Percentiles rank a stretch among this genome's conserved stretches.
Conservation (phyloP, 2,329 filamentous ascomycete genomes). For the Fusarium compactum region DNA sequence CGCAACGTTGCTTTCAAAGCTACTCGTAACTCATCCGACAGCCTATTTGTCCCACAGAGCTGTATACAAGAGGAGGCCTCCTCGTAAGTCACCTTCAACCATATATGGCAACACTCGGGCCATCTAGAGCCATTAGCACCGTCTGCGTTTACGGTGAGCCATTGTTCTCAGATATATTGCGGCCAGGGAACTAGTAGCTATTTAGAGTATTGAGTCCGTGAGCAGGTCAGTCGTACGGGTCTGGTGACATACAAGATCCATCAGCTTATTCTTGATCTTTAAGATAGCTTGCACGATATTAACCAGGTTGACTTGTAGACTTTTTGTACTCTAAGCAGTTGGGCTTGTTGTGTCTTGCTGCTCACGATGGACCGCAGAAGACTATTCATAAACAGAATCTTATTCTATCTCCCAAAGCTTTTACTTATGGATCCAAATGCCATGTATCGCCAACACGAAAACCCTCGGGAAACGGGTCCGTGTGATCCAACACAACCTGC, state of each 20-base stretch:
- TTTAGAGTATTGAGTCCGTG: background rate
- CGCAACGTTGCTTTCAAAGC: too few species aligned
- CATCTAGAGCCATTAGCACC: background rate
- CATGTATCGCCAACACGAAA: background rate
- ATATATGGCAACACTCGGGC: background rate
- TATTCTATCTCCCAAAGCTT: too few species aligned
- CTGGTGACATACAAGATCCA: background rate
- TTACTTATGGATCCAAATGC: background rate
- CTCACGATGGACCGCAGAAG: too few species aligned
- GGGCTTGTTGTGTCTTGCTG: too few species aligned
- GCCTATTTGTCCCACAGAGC: background rate
- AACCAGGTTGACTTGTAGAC: too few species aligned
- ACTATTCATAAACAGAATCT: too few species aligned
- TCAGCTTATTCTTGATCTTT: too few species aligned
- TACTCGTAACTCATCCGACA: too few species aligned
- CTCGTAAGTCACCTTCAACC: background rate
- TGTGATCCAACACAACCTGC: background rate
- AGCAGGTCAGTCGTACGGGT: fast-evolving
- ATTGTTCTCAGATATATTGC: background rate
- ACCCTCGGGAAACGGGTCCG: background rate
- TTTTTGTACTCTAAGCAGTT: too few species aligned
- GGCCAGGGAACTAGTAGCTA: background rate
- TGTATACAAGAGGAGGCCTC: background rate
- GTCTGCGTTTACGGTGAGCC: background rate
- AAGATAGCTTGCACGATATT: too few species aligned